Evolutionary conservation across 192 early-diverging fungal species (phyloP).

Genomic region (Spinellus fusiger): DNA sequence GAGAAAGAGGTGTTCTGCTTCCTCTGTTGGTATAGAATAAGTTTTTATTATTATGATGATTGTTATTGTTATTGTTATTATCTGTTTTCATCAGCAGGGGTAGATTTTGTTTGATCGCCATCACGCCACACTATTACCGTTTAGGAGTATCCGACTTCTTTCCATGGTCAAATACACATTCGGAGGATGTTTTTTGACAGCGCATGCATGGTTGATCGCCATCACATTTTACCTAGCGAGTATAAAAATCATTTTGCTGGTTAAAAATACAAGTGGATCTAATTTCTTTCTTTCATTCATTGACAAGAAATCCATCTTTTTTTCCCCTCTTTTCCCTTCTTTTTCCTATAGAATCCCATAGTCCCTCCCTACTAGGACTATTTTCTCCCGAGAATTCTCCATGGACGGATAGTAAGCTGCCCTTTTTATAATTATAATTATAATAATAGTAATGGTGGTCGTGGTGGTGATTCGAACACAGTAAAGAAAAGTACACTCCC

Average conservation of each 20-base stretch:
- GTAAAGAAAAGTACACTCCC: no score
- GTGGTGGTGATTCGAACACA: no score
- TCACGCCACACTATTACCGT: conserved; percentile 5
- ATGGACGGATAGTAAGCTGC: no score
- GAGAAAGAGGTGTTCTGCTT: not conserved
- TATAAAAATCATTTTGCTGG: not conserved
- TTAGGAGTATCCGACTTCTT: not conserved
- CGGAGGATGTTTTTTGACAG: conserved; percentile 8
- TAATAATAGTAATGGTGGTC: no score
- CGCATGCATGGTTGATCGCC: conserved; percentile 13
- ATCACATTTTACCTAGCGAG: conserved; percentile 17
- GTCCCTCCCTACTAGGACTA: no score
- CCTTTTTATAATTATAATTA: no score
- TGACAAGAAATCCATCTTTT: no score
- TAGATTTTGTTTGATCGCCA: conserved; percentile 3
- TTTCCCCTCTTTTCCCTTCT: no score
- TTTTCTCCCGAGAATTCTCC: no score
- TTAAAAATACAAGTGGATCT: not conserved
- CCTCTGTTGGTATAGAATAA: not conserved
- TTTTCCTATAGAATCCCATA: no score
- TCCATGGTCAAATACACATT: conserved; percentile 13
- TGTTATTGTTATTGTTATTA: not conserved
- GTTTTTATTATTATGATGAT: not conserved
- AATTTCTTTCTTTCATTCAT: no score
- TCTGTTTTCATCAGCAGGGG: not conserved